Base-by-base conservation (phyloP, 257 asterid species). In the Solanum ahanhuiri region DNA sequence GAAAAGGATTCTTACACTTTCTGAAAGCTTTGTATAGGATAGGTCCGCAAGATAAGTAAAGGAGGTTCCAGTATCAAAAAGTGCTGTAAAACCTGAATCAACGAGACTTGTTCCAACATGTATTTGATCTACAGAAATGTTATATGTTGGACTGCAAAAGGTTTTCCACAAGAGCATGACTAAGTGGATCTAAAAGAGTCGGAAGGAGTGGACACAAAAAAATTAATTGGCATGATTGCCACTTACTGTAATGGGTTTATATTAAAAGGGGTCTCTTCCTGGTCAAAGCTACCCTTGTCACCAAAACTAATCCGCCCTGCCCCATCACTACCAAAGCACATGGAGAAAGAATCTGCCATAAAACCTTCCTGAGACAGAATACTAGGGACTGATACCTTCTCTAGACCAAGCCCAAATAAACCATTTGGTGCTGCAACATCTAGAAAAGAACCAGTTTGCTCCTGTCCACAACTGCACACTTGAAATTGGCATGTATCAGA, bases 51-150 rank as follows among this genome's bases (percentile, higher is more conserved):
- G 94, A 90, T 95, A 94, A 10, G 98, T 93, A 86, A 93, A 94
- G 89, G 98, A 95, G 88, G 98, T 95, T 87, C 98, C 98, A 35
- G 97, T 93, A 88, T 95, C 97, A 84, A 95, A 93, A 86, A 95
- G 95, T 69, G 96, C 95, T 43, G 94, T 88, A 87, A 95, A 90
- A 88, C 91, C 91, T 7, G 89, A 86, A 88, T 93, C 92, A 33
- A 92, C 86, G 69, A 93, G 88, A 84, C 85, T 73, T 54, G 92
- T 89, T 86, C 97, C 98, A 31, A 95, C 93, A 23, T 93, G 95
- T 89, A 93, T 86, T 90, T 93, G 95, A 84, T 93, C 89, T 86
- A 93, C 89, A 54, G 91, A 90, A 60, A 95, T 86, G 71, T 88
- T 91, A 72, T 95, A 94, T 33, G 91, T 89, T 75, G 96, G 96